Evolutionary conservation across 2,329 filamentous ascomycete genomes (phyloP).

Genomic region (Stachybotrys echinatus): DNA sequence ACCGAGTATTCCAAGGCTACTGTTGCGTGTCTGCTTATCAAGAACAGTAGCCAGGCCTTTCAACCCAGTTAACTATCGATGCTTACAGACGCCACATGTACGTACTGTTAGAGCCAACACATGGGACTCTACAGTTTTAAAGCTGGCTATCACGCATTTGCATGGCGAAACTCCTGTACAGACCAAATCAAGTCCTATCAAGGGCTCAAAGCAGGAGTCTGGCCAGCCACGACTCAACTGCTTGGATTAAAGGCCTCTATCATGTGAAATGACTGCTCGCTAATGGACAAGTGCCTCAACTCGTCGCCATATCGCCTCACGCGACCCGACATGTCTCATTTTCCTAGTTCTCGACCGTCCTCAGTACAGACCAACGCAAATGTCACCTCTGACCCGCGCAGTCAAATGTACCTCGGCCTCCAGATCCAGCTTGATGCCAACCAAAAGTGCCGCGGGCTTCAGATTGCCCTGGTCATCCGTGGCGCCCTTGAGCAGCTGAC

Average conservation of each 20-base stretch:
- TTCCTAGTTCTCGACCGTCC: background rate
- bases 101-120: too few relatives aligned
- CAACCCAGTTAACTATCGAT: too few relatives aligned
- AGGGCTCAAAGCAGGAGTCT: too few relatives aligned
- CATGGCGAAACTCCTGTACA: too few relatives aligned
- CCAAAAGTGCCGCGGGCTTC: constrained; percentile 51
- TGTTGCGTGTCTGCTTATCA: too few relatives aligned
- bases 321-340: background rate
- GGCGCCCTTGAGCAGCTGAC: constrained; percentile 51
- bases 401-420: constrained; percentile 59
- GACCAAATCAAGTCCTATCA: too few relatives aligned
- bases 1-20: too few relatives aligned
- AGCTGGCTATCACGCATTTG: too few relatives aligned
- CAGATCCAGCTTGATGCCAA: constrained; percentile 59
- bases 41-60: too few relatives aligned
- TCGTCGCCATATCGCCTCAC: background rate
- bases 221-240: background rate
- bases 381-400: constrained; percentile 55
- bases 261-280: background rate
- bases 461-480: constrained; percentile 52
- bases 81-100: too few relatives aligned
- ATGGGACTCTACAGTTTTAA: too few relatives aligned
- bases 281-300: too few relatives aligned
- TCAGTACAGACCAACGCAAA: constrained; percentile 38
- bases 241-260: background rate